Conservation (phyloP, 129 eudicot species). For the Dittrichia graveolens region DNA sequence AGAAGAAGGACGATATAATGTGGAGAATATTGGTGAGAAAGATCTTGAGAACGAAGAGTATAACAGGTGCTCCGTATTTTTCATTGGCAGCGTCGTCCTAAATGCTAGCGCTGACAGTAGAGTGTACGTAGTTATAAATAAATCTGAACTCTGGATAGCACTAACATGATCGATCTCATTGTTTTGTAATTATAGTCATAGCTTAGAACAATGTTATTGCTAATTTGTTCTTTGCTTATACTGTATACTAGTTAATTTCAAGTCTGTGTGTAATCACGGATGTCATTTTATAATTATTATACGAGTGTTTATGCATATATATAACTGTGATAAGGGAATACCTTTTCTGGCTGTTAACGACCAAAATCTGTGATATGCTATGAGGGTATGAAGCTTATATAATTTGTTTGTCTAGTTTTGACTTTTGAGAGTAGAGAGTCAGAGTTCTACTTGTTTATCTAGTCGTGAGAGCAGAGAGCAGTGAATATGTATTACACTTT, state of each 20-base stretch:
- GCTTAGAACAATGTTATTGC: constrained; percentile 33
- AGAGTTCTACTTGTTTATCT: too few relatives aligned
- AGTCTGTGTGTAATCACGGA: constrained; percentile 7
- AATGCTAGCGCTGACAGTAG: constrained; percentile 26
- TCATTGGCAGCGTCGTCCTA: constrained; percentile 50
- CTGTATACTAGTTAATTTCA: constrained; percentile 15
- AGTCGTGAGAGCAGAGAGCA: too few relatives aligned
- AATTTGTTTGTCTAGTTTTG: too few relatives aligned
- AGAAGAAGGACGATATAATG: constrained; percentile 81
- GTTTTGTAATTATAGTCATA: constrained; percentile 39
- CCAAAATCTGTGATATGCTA: too few relatives aligned
- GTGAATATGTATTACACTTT: too few relatives aligned
- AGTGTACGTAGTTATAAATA: constrained; percentile 21
- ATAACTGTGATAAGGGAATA: too few relatives aligned
- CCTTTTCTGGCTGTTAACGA: too few relatives aligned
- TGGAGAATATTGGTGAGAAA: constrained; percentile 90
- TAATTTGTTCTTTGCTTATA: constrained; percentile 32
- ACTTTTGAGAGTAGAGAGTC: too few relatives aligned
- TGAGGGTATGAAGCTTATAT: too few relatives aligned
- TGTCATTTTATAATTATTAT: constrained; percentile 8
- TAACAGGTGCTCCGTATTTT: constrained; percentile 89
- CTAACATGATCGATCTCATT: constrained; percentile 31
- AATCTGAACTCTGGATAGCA: not conserved
- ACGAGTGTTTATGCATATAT: constrained; percentile 3
- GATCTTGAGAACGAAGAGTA: constrained; percentile 86